Percentiles rank a stretch among this genome's conserved stretches.
phyloP scores from a whole-genome alignment of 768 basidiomycete genomes.

The Agrocybe chaxingu region DNA sequence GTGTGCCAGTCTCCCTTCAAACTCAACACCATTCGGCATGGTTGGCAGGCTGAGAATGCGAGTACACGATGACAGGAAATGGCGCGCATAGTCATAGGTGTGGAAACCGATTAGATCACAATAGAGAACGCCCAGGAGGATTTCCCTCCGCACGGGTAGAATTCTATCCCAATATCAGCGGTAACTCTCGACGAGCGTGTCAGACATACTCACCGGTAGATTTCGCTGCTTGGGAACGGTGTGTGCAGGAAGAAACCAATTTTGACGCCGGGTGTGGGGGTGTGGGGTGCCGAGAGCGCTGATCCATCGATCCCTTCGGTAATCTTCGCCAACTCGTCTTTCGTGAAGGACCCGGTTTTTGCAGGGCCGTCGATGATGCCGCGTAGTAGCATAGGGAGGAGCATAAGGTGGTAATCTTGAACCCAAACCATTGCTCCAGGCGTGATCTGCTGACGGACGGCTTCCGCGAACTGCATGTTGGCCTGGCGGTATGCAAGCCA shows the following conservation, averaged over 20 bases:
- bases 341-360: slow-evolving; percentile 52
- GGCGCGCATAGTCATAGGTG: slow-evolving; percentile 99
- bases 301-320: slow-evolving; percentile 67
- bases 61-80: slow-evolving; percentile 98
- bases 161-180: slow-evolving; percentile 53
- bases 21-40: slow-evolving; percentile 97
- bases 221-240: slow-evolving; percentile 96
- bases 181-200: slow-evolving; percentile 3
- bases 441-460: slow-evolving; percentile 70
- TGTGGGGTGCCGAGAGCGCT: slow-evolving; percentile 32
- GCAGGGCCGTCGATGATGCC: slow-evolving; percentile 75
- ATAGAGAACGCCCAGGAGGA: slow-evolving; percentile 92
- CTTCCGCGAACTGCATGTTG: slow-evolving; percentile 92
- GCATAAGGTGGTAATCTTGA: slow-evolving; percentile 97
- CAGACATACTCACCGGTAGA: slow-evolving; percentile 70
- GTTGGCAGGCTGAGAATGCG: slow-evolving; percentile 93
- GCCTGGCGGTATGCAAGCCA: slow-evolving; percentile 98
- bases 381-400: slow-evolving; percentile 93
- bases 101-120: slow-evolving; percentile 99
- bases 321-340: slow-evolving; percentile 62
- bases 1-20: slow-evolving; percentile 91
- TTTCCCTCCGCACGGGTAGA: slow-evolving; percentile 94
- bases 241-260: slow-evolving; percentile 99
- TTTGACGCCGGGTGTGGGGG: slow-evolving; percentile 67
- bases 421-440: slow-evolving; percentile 98